These are phyloP conservation scores for Beauveria pseudobassiana DNA, from an alignment of 2,329 filamentous ascomycete genomes.

Conservation along the genomic window DNA sequence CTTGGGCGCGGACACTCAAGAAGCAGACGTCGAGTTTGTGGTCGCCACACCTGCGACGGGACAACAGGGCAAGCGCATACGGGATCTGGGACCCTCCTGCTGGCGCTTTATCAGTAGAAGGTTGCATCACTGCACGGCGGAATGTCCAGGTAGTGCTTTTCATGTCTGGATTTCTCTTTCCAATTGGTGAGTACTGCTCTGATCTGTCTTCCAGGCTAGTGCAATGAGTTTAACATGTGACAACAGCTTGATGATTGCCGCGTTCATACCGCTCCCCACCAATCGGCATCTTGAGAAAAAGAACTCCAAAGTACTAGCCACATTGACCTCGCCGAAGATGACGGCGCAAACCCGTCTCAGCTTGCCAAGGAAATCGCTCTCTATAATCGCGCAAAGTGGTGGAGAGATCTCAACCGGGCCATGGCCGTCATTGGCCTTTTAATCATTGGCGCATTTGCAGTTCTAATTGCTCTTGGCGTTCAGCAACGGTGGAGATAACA, in stretches of 20 bases:
- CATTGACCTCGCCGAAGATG: conserved; percentile 29
- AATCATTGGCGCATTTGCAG: conserved; percentile 43
- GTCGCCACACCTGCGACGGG: conserved; percentile 64
- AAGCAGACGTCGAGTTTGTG: conserved; percentile 56
- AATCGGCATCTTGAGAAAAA: conserved; percentile 47
- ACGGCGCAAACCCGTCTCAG: conserved; percentile 24
- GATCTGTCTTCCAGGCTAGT: background rate
- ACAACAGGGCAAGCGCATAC: conserved; percentile 49
- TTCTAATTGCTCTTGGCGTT: conserved; percentile 45
- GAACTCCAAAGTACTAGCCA: conserved; percentile 33
- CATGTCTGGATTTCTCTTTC: conserved; percentile 69
- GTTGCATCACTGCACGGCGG: conserved; percentile 54
- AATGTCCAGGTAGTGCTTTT: conserved; percentile 72
- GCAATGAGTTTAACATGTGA: background rate
- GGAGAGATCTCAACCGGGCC: conserved; percentile 50
- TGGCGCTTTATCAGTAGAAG: conserved; percentile 55
- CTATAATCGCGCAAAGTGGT: conserved; percentile 50
- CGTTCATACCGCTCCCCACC: conserved; percentile 63
- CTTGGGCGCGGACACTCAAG: conserved; percentile 22
- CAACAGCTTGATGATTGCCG: conserved; percentile 67
- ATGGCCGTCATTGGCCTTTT: conserved; percentile 51
- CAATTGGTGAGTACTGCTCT: conserved; percentile 49
- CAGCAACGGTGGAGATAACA: conserved; percentile 38
- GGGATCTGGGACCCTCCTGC: conserved; percentile 70
- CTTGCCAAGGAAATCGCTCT: conserved; percentile 33